Conservation (phyloP, 1,139 yeast species). For the Hyphopichia fennica region DNA sequence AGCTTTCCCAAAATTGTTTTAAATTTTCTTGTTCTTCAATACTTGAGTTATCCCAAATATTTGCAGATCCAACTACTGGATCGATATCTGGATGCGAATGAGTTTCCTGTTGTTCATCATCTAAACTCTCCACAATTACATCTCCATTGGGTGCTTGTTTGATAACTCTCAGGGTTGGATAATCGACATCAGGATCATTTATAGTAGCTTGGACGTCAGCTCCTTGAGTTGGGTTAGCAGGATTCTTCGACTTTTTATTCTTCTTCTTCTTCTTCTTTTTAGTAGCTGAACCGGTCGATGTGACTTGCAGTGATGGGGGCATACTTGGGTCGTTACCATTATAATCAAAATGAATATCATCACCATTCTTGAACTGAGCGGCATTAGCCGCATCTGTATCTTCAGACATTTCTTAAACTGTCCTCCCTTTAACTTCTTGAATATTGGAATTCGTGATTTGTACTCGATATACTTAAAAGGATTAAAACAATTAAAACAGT, state of each 20-base stretch:
- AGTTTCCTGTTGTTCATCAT: constrained; percentile 21
- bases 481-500: too few relatives aligned
- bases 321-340: constrained; percentile 9
- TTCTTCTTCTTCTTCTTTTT: constrained; percentile 38
- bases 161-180: constrained; percentile 71
- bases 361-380: constrained; percentile 41
- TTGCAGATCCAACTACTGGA: constrained; percentile 13
- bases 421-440: neutral
- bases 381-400: constrained; percentile 3
- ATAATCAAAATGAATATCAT: constrained; percentile 62
- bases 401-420: constrained; percentile 6
- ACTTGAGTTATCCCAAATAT: constrained; percentile 60
- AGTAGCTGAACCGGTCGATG: constrained; percentile 19
- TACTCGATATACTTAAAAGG: too few relatives aligned
- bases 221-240: constrained; percentile 10
- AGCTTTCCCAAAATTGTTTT: constrained; percentile 68
- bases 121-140: constrained; percentile 60
- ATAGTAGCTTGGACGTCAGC: constrained; percentile 40
- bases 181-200: constrained; percentile 59
- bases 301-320: constrained; percentile 3
- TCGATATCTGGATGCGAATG: constrained; percentile 8
- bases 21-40: constrained; percentile 61
- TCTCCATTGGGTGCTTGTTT: constrained; percentile 75
- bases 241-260: constrained; percentile 20
- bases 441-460: neutral